Conservation (phyloP, 202 grass and related monocot genomes). For the Schoenoplectus triqueter region DNA sequence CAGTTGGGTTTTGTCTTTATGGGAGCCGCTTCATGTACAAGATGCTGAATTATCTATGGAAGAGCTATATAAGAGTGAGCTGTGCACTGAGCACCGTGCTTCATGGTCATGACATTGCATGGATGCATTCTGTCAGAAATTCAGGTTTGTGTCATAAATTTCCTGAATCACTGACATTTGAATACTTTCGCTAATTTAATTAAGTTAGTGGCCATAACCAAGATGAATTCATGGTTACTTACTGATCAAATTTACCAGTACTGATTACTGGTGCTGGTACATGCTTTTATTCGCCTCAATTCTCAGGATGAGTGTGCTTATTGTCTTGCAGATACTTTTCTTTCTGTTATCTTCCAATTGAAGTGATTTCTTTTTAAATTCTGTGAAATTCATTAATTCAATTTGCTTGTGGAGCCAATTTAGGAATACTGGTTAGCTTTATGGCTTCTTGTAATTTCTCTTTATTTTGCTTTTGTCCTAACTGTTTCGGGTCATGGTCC, state of each 20-base stretch:
- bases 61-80: constrained; percentile 73
- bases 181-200: constrained; percentile 5
- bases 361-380: no score
- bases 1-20: constrained; percentile 91
- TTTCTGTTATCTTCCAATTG: no score
- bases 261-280: not conserved
- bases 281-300: not conserved
- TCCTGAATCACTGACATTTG: constrained; percentile 8
- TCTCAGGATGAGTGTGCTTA: no score
- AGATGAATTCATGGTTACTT: not conserved
- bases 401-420: no score
- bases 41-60: constrained; percentile 83
- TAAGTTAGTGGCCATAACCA: not conserved
- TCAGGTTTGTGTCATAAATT: constrained; percentile 58
- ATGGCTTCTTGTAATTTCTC: not conserved
- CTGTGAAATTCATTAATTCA: no score
- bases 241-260: not conserved
- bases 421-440: not conserved
- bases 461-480: not conserved
- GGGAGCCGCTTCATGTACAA: constrained; percentile 98
- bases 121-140: constrained; percentile 99
- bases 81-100: constrained; percentile 89
- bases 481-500: not conserved
- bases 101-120: constrained; percentile 95
- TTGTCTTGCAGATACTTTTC: no score